Evolutionary conservation across 1,284 basidiomycete species (phyloP).

Genomic region (Trichosporon asahii): DNA sequence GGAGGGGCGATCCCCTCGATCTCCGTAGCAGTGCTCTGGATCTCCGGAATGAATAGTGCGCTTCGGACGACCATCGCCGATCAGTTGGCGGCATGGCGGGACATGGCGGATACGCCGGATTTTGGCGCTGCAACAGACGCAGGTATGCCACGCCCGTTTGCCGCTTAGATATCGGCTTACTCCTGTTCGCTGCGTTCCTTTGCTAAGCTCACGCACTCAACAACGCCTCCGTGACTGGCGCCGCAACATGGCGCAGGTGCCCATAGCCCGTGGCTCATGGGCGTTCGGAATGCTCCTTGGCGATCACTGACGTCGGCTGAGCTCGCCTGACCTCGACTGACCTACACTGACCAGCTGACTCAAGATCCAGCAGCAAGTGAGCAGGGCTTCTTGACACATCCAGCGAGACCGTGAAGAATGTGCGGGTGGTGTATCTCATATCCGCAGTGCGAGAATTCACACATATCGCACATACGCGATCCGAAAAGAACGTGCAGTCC

Average conservation of each 20-base stretch:
- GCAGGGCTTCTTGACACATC: not conserved
- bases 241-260: too few species aligned
- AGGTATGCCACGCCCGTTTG: too few species aligned
- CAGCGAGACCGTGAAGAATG: not conserved
- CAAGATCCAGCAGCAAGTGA: not conserved
- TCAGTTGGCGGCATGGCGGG: not conserved
- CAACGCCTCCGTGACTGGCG: too few species aligned
- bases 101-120: not conserved
- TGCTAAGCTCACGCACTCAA: not conserved
- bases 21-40: not conserved
- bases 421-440: not conserved
- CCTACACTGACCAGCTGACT: not conserved
- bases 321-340: too few species aligned
- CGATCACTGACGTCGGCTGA: not conserved
- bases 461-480: not conserved
- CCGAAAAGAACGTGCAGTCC: not conserved
- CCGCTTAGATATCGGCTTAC: too few species aligned
- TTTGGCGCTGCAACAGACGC: too few species aligned
- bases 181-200: not conserved
- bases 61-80: not conserved
- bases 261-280: not conserved
- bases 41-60: not conserved
- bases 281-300: not conserved
- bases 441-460: not conserved
- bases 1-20: too few species aligned